Percentiles rank a stretch among this genome's conserved stretches.
These are phyloP conservation scores for Hortiboletus rubellus DNA, from an alignment of 1,284 basidiomycete species.

Conservation along the genomic window DNA sequence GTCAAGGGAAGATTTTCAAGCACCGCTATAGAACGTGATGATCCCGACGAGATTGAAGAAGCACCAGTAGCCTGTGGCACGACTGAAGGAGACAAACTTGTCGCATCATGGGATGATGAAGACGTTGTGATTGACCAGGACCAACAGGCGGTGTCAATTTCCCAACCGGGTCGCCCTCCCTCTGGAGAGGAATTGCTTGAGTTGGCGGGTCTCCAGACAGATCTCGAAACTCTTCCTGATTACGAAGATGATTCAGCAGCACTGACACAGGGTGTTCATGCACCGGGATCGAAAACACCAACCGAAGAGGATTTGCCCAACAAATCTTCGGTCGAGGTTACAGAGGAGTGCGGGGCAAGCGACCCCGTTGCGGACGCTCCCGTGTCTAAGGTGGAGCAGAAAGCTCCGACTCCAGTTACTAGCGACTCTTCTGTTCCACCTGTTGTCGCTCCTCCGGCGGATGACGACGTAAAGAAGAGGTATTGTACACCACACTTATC, in stretches of 20 bases:
- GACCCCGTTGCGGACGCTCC: constrained; percentile 1
- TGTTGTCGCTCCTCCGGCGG: background rate
- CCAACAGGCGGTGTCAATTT: constrained; percentile 2
- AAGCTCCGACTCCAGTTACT: background rate
- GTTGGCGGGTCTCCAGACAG: constrained; percentile 45
- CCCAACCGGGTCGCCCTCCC: constrained; percentile 22
- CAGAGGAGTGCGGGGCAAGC: constrained; percentile 3
- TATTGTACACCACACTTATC: constrained; percentile 8
- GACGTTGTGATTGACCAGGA: constrained; percentile 13
- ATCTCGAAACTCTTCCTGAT: constrained; percentile 46
- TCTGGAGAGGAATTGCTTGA: constrained; percentile 48
- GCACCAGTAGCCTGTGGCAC: background rate
- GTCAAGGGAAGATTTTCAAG: constrained; percentile 42
- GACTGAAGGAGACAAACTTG: constrained; percentile 6
- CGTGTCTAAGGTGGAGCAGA: constrained; percentile 1
- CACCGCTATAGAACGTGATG: constrained; percentile 8
- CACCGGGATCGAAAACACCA: background rate
- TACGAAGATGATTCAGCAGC: constrained; percentile 51
- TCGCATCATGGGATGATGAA: constrained; percentile 26
- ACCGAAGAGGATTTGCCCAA: background rate
- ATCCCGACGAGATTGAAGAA: constrained; percentile 27
- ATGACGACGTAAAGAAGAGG: constrained; percentile 30
- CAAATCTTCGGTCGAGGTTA: background rate
- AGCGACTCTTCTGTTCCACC: background rate
- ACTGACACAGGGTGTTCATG: constrained; percentile 11